Percentiles rank a stretch among this genome's conserved stretches.
Conservation (phyloP, 768 basidiomycete genomes). For the Candolleomyces eurysporus region DNA sequence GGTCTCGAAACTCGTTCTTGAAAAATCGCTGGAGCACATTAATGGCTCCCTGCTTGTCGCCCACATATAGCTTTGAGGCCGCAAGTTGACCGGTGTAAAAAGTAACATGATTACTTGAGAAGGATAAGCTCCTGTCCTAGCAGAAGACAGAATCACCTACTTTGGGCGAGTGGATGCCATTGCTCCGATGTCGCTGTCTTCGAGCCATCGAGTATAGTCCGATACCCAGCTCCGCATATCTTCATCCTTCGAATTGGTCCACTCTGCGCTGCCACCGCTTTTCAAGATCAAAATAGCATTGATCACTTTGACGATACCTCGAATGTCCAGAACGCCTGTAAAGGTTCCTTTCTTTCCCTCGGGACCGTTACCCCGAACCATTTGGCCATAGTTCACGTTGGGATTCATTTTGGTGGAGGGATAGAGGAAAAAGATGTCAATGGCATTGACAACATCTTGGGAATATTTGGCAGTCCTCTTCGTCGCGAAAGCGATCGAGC, state of each 20-base stretch:
- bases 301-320: conserved; percentile 47
- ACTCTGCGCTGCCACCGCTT: conserved; percentile 33
- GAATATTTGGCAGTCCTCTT: conserved; percentile 30
- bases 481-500: conserved; percentile 41
- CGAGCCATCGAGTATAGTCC: conserved; percentile 45
- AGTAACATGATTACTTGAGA: conserved; percentile 49
- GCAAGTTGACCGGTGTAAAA: conserved; percentile 48
- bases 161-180: conserved; percentile 43
- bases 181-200: conserved; percentile 40
- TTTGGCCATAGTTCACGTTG: conserved; percentile 54
- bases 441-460: conserved; percentile 32
- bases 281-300: conserved; percentile 46
- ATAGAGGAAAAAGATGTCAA: conserved; percentile 47
- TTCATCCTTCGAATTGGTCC: conserved; percentile 37
- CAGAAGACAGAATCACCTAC: conserved; percentile 28
- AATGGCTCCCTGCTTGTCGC: conserved; percentile 41
- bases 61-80: conserved; percentile 37
- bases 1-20: conserved; percentile 38
- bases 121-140: neutral
- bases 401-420: conserved; percentile 47
- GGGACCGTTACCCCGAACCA: conserved; percentile 49
- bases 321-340: conserved; percentile 53
- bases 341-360: conserved; percentile 43
- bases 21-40: conserved; percentile 40
- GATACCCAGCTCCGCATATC: conserved; percentile 43